Base-by-base conservation (phyloP, 148 eudicot genomes). In the Heliamphora exappendiculata region DNA sequence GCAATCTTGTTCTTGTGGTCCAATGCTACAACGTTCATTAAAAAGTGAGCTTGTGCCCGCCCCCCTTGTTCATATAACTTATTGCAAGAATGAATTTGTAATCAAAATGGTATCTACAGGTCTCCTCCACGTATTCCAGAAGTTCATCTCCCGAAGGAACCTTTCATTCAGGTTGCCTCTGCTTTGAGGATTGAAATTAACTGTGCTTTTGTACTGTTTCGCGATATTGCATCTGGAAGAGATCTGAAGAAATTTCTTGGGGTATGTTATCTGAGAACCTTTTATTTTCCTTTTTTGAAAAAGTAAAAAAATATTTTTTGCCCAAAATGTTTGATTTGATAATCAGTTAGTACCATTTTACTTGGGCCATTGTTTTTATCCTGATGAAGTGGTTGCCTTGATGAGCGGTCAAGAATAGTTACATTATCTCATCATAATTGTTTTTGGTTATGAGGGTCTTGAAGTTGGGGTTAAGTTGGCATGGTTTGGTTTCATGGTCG, bases 1-100 rank as follows among this genome's bases (percentile, higher is more conserved):
- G 90, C 97, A 0, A 67, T 83, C 73, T 74, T 87, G 81, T 94
- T 94, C 81, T 58, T 94, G 65, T 94, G 95, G 97, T 83, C 98
- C 63, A 94, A 84, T 83, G 97, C 85, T 34, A 72, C 88, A 73
- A 77, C 76, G 36, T 87, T 94, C 70, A 85, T 94, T 45, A 82
- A 81, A 75, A 87, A 85, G 89, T 87, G 50, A 70, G 86, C 26
- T 78, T 70, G 24, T 62, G 50, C 22, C 49, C 22, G 4, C 4
- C 57, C 16, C 16, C 34, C 45, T 50, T 59, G 39, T 44, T 77
- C n/a, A 11, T 20, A 42, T 47, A 36, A 68, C 17, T 41, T 44
- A 13, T 17, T 44, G 51, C 53, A 16, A 42, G 1, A 6, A 28
- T n/a, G 54, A 68, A 3, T 47, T 29, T 49, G 0, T 34, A 7